Conservation (phyloP, 2,329 filamentous ascomycete species). For the Sphaceloma murrayae region DNA sequence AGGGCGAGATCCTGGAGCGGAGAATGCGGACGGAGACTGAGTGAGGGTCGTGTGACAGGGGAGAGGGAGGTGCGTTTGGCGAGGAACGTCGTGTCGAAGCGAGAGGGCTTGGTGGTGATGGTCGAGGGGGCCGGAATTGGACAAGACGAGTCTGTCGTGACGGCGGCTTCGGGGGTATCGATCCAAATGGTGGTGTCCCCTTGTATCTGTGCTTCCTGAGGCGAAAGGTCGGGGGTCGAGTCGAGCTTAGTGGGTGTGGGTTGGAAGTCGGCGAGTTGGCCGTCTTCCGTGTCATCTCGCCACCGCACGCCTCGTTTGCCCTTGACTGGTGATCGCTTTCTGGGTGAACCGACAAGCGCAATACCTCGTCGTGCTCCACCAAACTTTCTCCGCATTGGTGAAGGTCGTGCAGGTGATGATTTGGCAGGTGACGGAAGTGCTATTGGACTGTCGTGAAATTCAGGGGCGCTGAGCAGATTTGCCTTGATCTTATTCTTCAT, state of each 20-base stretch:
- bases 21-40: slow-evolving; percentile 45
- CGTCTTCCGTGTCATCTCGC: slow-evolving; percentile 83
- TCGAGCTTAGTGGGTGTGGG: slow-evolving; percentile 70
- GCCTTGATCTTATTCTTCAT: slow-evolving; percentile 37
- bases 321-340: slow-evolving; percentile 57
- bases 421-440: slow-evolving; percentile 39
- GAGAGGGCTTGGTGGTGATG: slow-evolving; percentile 49
- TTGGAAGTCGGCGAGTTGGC: slow-evolving; percentile 79
- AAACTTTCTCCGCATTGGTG: slow-evolving; percentile 69
- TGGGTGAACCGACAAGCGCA: slow-evolving; percentile 58
- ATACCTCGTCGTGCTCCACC: slow-evolving; percentile 58
- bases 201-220: not conserved
- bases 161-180: slow-evolving; percentile 10
- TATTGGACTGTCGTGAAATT: slow-evolving; percentile 30
- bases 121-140: slow-evolving; percentile 48
- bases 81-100: slow-evolving; percentile 84
- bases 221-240: slow-evolving; percentile 43
- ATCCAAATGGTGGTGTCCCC: slow-evolving; percentile 8
- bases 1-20: slow-evolving; percentile 38
- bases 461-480: slow-evolving; percentile 27
- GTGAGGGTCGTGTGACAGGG: slow-evolving; percentile 40
- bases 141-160: slow-evolving; percentile 39
- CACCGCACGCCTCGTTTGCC: slow-evolving; percentile 72
- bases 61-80: slow-evolving; percentile 51
- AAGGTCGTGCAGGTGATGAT: slow-evolving; percentile 58